These are phyloP conservation scores for Ogataea corticis DNA, from an alignment of 805 yeast genomes.

Conservation along the genomic window DNA sequence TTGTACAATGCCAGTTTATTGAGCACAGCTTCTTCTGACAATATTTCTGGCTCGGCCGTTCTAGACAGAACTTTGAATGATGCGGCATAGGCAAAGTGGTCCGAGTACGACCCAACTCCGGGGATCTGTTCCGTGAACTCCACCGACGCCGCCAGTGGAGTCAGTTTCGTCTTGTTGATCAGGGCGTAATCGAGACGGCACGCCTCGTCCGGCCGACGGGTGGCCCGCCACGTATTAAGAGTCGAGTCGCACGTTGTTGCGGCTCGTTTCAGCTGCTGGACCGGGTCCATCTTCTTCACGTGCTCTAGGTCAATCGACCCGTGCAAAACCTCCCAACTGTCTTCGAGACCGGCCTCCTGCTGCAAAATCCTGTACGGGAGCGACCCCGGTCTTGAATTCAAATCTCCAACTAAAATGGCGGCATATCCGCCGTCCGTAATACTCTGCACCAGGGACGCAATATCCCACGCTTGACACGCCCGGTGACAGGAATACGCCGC, in stretches of 20 bases:
- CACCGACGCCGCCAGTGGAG: slow-evolving; percentile 64
- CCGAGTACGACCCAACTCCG: slow-evolving; percentile 76
- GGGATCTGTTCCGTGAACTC: slow-evolving; percentile 71
- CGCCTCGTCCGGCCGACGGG: slow-evolving; percentile 62
- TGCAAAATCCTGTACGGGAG: slow-evolving; percentile 77
- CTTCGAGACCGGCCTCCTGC: slow-evolving; percentile 64
- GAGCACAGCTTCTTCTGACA: slow-evolving; percentile 1
- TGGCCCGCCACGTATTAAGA: slow-evolving; percentile 81
- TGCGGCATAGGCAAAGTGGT: slow-evolving; percentile 82
- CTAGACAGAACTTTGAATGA: slow-evolving; percentile 36
- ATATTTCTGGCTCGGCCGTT: not conserved
- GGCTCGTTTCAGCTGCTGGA: slow-evolving; percentile 65
- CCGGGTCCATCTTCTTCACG: slow-evolving; percentile 49
- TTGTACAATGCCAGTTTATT: slow-evolving; percentile 40
- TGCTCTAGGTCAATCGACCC: slow-evolving; percentile 46
- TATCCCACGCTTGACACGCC: slow-evolving; percentile 96
- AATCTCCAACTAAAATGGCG: slow-evolving; percentile 88
- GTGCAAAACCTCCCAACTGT: slow-evolving; percentile 77
- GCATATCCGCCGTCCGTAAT: slow-evolving; percentile 76
- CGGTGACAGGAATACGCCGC: slow-evolving; percentile 89
- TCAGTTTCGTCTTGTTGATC: slow-evolving; percentile 56
- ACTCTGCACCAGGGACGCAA: slow-evolving; percentile 62
- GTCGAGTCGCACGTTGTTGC: slow-evolving; percentile 91
- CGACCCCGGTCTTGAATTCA: slow-evolving; percentile 86
- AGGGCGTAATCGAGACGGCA: slow-evolving; percentile 89